Evolutionary conservation across 2,329 filamentous ascomycete species (phyloP), one percentile per base, ranked within the genome.

Genomic region (Pestalotiopsis sp.): DNA sequence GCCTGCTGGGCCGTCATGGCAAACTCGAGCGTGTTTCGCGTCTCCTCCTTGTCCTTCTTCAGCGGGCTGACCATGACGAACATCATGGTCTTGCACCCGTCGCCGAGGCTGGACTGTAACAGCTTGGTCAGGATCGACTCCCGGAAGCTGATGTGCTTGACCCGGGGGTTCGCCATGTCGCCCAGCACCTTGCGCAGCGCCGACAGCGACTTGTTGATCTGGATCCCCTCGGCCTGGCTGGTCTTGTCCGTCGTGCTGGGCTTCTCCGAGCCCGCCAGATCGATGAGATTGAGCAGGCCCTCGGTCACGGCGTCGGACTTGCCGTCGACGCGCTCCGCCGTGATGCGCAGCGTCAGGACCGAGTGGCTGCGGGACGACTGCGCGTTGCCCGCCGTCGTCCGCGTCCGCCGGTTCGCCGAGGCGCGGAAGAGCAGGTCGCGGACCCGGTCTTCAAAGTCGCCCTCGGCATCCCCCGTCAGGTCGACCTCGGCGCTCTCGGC

Each of bases 31-130:
- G 94, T 98, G 59, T 95, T 97, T 78, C 98, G 85, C 3, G 95
- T 98, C 85, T 99, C 96, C 76, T 92, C 92, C 72, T 98, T 84
- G 83, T 98, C 96, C 5, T 91, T 92, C 83, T 97, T 93, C 69
- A 98, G 84, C 41, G 96, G 96, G 74, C 92, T 96, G 68, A 97
- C 93, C 95, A 98, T 98, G 79, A 98, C 94, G 80, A 99, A 97
- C 96, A 99, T 99, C 75, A 99, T 91, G 0, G 96, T 99, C 83
- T 98, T 97, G 74, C 92, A 96, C 80, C 97, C 98, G 17, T 96
- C 96, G 4, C 96, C 95, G 7, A 99, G 85, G 3, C 94, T 97
- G 78, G 96, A 97, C 88, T 98, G 94, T 49, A 99, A 87, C 61
- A 99, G 87, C 77, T 98, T 97, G 9, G 96, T 99, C 72, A 99